Conservation (phyloP, 2,329 filamentous ascomycete genomes). For the Calycina herbarum region DNA sequence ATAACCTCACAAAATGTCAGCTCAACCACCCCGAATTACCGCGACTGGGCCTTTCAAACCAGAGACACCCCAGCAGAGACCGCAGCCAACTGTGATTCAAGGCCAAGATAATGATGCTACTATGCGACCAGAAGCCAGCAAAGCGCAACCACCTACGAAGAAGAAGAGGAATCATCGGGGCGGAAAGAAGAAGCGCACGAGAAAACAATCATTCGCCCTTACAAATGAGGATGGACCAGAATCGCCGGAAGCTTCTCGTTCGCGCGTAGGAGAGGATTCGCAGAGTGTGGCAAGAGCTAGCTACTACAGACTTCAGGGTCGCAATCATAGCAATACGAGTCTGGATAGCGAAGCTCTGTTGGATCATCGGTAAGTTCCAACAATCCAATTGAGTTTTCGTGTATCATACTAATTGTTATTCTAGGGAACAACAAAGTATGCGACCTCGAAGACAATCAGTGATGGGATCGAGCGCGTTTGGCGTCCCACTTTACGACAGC, state of each 20-base stretch:
- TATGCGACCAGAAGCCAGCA: constrained; percentile 21
- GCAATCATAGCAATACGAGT: constrained; percentile 77
- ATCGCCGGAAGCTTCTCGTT: constrained; percentile 36
- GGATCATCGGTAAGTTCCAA: constrained; percentile 69
- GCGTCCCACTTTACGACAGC: constrained; percentile 40
- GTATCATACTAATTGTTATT: constrained; percentile 16
- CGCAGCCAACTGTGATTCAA: constrained; percentile 32
- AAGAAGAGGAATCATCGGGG: constrained; percentile 76
- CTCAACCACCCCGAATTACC: constrained; percentile 9
- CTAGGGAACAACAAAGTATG: constrained; percentile 48
- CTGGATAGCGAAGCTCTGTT: constrained; percentile 85
- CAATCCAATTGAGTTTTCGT: constrained; percentile 3
- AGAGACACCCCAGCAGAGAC: constrained; percentile 24
- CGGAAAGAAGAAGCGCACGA: constrained; percentile 73
- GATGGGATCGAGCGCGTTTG: constrained; percentile 40
- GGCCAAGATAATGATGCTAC: constrained; percentile 21
- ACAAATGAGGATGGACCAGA: constrained; percentile 51
- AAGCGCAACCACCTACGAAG: constrained; percentile 25
- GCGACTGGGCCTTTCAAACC: constrained; percentile 18
- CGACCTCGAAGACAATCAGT: constrained; percentile 63
- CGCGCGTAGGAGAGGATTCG: constrained; percentile 37
- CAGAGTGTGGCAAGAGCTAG: constrained; percentile 36
- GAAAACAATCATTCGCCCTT: constrained; percentile 78
- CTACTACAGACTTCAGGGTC: constrained; percentile 51
- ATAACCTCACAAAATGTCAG: constrained; percentile 13